phyloP scores from a whole-genome alignment of 1,284 basidiomycete genomes.

The Cutaneotrichosporon spelunceum region DNA sequence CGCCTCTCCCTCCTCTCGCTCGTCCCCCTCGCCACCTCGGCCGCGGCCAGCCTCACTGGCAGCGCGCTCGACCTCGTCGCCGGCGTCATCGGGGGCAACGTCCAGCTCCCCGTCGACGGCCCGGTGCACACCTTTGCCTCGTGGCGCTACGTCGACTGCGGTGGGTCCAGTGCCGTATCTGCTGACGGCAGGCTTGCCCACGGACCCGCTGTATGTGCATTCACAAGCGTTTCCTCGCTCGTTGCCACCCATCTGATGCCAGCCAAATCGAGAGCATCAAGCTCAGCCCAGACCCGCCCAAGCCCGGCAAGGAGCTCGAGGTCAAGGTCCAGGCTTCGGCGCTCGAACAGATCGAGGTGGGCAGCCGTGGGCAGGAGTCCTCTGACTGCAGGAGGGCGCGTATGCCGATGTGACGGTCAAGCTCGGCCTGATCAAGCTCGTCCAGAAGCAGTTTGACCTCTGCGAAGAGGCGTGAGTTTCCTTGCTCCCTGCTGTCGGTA shows the following conservation, averaged over 20 bases:
- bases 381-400: constrained; percentile 77
- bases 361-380: no score
- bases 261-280: constrained; percentile 59
- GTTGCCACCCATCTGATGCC: constrained; percentile 6
- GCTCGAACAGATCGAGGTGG: constrained; percentile 63
- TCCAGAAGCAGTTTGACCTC: constrained; percentile 76
- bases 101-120: constrained; percentile 21
- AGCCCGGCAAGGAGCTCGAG: constrained; percentile 65
- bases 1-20: constrained; percentile 31
- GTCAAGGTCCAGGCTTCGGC: constrained; percentile 69
- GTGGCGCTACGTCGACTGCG: constrained; percentile 51
- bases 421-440: constrained; percentile 77
- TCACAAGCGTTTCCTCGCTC: background rate
- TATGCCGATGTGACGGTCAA: constrained; percentile 83
- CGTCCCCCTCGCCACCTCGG: constrained; percentile 25
- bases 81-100: constrained; percentile 28
- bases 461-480: constrained; percentile 84
- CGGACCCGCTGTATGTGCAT: constrained; percentile 46
- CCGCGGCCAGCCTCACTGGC: constrained; percentile 30
- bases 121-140: constrained; percentile 41
- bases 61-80: constrained; percentile 35
- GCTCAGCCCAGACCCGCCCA: constrained; percentile 47
- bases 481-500: background rate
- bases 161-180: constrained; percentile 30
- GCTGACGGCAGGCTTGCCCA: constrained; percentile 39